Conservation (phyloP, 805 yeast species). For the Yarrowia sp. region DNA sequence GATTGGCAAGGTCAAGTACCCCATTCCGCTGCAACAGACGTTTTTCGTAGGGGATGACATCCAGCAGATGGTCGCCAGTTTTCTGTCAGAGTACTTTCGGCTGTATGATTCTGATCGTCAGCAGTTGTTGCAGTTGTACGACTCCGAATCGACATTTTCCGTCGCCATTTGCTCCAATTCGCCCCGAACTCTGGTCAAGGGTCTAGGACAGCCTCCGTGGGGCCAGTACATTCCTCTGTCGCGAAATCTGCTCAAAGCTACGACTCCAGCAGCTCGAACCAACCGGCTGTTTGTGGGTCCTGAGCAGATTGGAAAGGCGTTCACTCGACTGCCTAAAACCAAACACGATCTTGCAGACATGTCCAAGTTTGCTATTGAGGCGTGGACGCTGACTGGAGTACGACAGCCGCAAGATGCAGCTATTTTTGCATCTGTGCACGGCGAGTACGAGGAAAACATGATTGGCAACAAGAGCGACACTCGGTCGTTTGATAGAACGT, state of each 20-base stretch:
- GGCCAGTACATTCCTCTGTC: slow-evolving; percentile 60
- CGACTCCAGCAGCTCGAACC: slow-evolving; percentile 48
- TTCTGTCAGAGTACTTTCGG: slow-evolving; percentile 68
- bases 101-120: slow-evolving; percentile 78
- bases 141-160: slow-evolving; percentile 81
- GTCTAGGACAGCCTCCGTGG: slow-evolving; percentile 30
- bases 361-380: slow-evolving; percentile 68
- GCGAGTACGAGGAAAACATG: slow-evolving; percentile 66
- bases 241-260: slow-evolving; percentile 67
- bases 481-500: slow-evolving; percentile 82
- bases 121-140: slow-evolving; percentile 69
- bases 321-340: slow-evolving; percentile 70
- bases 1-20: slow-evolving; percentile 33
- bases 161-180: slow-evolving; percentile 69
- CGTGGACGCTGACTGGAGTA: slow-evolving; percentile 45
- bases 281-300: slow-evolving; percentile 65
- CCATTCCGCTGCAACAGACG: slow-evolving; percentile 49
- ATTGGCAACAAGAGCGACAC: slow-evolving; percentile 31
- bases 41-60: slow-evolving; percentile 79
- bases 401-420: slow-evolving; percentile 71
- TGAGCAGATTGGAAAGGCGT: slow-evolving; percentile 57
- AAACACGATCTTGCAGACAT: slow-evolving; percentile 70
- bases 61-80: slow-evolving; percentile 68
- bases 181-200: slow-evolving; percentile 44
- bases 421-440: slow-evolving; percentile 75